These are phyloP conservation scores for Pezicula radicicola DNA, from an alignment of 2,329 filamentous ascomycete species.

Conservation along the genomic window DNA sequence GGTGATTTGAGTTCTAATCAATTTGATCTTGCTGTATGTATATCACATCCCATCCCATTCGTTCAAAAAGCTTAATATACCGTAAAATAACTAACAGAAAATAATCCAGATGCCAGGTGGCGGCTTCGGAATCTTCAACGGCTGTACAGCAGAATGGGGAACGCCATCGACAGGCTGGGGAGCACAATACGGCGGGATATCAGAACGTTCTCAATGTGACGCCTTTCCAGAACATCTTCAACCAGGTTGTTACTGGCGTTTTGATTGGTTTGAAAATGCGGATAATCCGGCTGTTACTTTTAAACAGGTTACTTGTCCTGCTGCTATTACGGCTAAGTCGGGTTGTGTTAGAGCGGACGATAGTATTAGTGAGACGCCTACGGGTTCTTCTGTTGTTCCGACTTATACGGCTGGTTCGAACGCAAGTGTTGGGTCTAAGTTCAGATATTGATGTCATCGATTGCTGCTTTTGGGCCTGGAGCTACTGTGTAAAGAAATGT, in stretches of 20 bases:
- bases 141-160: slow-evolving; percentile 46
- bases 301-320: slow-evolving; percentile 42
- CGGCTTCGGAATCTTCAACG: slow-evolving; percentile 53
- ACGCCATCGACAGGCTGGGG: slow-evolving; percentile 39
- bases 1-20: slow-evolving; percentile 53
- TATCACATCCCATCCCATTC: neutral
- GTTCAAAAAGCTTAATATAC: neutral
- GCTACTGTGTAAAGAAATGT: no score
- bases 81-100: neutral
- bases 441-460: no score
- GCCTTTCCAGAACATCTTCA: slow-evolving; percentile 38
- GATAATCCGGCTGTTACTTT: slow-evolving; percentile 44
- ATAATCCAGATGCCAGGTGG: slow-evolving; percentile 46
- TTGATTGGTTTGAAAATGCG: slow-evolving; percentile 47
- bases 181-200: slow-evolving; percentile 44
- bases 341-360: slow-evolving; percentile 29
- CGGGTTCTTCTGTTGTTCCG: neutral
- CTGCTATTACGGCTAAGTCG: slow-evolving; percentile 38
- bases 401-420: neutral
- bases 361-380: neutral
- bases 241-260: slow-evolving; percentile 47
- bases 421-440: neutral
- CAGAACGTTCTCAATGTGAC: slow-evolving; percentile 37
- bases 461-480: no score
- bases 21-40: slow-evolving; percentile 46